Evolutionary conservation across 176 grass and related monocot species (phyloP), one percentile per base, ranked within the genome.

Genomic region (Metroxylon sagu): DNA sequence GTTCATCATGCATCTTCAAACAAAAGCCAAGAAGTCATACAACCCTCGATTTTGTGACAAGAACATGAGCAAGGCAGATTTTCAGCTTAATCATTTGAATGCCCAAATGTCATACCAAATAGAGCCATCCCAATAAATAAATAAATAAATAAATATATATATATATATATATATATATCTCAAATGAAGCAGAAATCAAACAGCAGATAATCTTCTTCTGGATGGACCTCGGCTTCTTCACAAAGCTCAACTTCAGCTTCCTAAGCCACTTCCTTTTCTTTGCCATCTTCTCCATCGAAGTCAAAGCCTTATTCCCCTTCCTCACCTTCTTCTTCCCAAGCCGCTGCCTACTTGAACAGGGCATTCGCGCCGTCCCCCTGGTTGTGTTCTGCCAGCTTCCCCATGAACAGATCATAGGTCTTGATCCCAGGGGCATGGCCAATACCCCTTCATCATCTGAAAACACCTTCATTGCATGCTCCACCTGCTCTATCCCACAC

Each of bases 401-500:
- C 81, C 5, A 92, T 80, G 50, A 98, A 76, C 61, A 89, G 62
- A 50, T 66, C 71, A 68, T 97, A 97, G 1, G 81, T 91, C 65
- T 92, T 88, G 10, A 74, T 54, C 50, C 93, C 93, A 49, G 87
- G 87, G 64, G 87, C 63, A 77, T 88, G 81, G 10, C 84, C 87
- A 64, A 73, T 75, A n/a, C 26, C 87, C 75, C 71, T 98, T 98
- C 93, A 98, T 92, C 93, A 88, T 76, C 26, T 70, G 69, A 61
- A 92, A 98, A n/a, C n/a, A 98, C 78, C 67, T 98, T 98, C 56
- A 98, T 68, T 52, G 92, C 87, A 82, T 91, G 87, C 69, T 97
- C 92, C 74, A 91, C 88, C 61, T 87, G 80, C 66, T 97, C 87
- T 56, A 97, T 97, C 8, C 87, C 92, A 82, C 92, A 97, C 57